Percentiles rank a stretch among this genome's conserved stretches.
These are phyloP conservation scores for Aspergillus flavus DNA, from an alignment of 2,329 filamentous ascomycete genomes.

Conservation along the genomic window DNA sequence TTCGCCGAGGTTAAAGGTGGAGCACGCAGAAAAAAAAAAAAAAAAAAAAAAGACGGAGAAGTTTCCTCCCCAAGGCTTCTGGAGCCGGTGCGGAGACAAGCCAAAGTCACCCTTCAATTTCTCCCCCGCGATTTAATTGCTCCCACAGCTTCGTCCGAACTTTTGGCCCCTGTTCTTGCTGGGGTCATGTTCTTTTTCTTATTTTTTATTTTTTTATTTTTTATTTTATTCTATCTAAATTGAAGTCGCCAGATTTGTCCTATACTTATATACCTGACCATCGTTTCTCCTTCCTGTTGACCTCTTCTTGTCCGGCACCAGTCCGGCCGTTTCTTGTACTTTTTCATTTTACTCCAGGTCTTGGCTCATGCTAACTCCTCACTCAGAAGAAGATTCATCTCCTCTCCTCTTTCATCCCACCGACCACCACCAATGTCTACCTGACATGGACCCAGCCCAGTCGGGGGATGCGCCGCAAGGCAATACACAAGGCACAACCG, in stretches of 20 bases:
- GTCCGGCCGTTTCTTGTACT: not conserved
- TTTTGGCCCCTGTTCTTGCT: not conserved
- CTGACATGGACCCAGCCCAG: slow-evolving; percentile 36
- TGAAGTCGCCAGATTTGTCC: not conserved
- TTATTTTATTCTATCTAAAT: not conserved
- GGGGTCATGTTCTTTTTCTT: not conserved
- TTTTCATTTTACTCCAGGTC: not conserved
- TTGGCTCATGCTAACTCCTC: not conserved
- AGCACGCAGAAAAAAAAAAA: not conserved
- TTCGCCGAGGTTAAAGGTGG: not conserved
- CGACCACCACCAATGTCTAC: slow-evolving; percentile 27
- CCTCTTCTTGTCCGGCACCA: not conserved
- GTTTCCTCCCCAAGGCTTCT: not conserved
- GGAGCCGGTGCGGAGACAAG: slow-evolving; percentile 8
- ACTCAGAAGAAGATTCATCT: not conserved
- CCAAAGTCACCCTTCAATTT: not conserved
- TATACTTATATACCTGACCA: not conserved
- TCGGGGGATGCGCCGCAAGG: slow-evolving; percentile 27
- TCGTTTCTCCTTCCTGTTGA: not conserved
- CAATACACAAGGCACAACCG: slow-evolving; percentile 16
- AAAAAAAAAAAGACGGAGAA: not conserved
- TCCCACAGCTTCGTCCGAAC: not conserved
- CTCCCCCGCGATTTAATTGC: slow-evolving; percentile 6
- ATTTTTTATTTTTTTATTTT: not conserved
- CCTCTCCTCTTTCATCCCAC: not conserved